Evolutionary conservation across 345 rosid species (phyloP).

Genomic region (Orychophragmus violaceus): DNA sequence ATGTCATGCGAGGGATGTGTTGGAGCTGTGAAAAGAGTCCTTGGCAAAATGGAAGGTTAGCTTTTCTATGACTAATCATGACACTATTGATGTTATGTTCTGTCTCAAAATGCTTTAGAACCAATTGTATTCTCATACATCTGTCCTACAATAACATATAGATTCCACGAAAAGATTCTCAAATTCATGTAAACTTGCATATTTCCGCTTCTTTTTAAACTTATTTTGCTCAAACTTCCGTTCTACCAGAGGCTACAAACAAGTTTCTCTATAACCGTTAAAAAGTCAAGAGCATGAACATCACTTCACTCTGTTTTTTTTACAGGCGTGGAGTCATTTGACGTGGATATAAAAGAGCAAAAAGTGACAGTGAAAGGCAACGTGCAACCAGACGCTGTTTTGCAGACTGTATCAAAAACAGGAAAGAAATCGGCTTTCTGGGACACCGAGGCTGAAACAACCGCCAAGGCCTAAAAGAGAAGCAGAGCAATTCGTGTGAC

Average conservation of each 20-base stretch:
- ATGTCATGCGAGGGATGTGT: constrained; percentile 85
- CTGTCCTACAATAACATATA: background rate
- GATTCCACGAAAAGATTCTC: background rate
- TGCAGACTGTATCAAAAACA: constrained; percentile 72
- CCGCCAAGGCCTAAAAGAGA: constrained; percentile 13
- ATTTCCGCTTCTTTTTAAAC: background rate
- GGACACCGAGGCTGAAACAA: constrained; percentile 24
- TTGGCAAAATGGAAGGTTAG: constrained; percentile 75
- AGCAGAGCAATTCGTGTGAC: background rate
- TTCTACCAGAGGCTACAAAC: background rate
- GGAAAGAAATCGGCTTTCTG: constrained; percentile 81
- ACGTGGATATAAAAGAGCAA: constrained; percentile 74
- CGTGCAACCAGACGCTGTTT: constrained; percentile 66
- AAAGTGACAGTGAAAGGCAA: constrained; percentile 85
- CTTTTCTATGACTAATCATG: background rate
- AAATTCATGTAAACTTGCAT: background rate
- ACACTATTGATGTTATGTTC: background rate
- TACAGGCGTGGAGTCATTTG: constrained; percentile 63
- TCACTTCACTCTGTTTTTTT: background rate
- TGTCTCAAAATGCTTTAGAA: background rate
- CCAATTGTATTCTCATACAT: background rate
- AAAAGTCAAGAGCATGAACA: background rate
- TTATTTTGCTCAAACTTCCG: background rate
- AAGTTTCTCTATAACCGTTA: background rate
- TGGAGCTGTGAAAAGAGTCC: constrained; percentile 87